Percentiles rank a stretch among this genome's conserved stretches.
These are phyloP conservation scores for Calocera cornea DNA, from an alignment of 768 basidiomycete genomes.

Conservation along the genomic window DNA sequence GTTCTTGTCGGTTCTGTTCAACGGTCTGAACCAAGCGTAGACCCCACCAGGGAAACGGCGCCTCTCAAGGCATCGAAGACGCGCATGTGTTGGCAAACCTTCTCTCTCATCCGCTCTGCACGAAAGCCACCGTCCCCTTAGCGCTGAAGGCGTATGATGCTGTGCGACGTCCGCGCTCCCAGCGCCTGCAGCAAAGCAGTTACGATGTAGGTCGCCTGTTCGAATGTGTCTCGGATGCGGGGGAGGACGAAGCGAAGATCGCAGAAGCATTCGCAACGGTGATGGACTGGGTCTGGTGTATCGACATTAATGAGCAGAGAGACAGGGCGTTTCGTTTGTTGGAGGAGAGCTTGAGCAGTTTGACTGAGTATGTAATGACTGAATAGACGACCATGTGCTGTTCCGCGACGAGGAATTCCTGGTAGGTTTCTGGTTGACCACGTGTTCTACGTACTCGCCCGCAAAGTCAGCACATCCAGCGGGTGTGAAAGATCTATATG, in stretches of 20 bases:
- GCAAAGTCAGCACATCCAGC: too few species aligned
- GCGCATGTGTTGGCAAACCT: slow-evolving; percentile 28
- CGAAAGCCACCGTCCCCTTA: slow-evolving; percentile 14
- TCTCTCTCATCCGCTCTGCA: slow-evolving; percentile 32
- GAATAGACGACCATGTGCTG: not conserved
- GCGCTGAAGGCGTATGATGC: slow-evolving; percentile 22
- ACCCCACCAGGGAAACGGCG: slow-evolving; percentile 46
- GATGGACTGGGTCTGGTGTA: slow-evolving; percentile 49
- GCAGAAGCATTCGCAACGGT: slow-evolving; percentile 33
- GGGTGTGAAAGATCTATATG: too few species aligned
- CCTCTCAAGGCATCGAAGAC: slow-evolving; percentile 44
- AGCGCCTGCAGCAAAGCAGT: slow-evolving; percentile 18
- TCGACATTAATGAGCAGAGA: slow-evolving; percentile 8
- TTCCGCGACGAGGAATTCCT: too few species aligned
- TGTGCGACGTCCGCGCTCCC: slow-evolving; percentile 20
- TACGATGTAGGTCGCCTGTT: slow-evolving; percentile 18
- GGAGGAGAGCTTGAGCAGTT: not conserved
- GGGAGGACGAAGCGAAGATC: slow-evolving; percentile 32
- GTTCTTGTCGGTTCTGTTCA: not conserved
- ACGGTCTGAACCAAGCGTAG: not conserved
- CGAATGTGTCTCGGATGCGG: slow-evolving; percentile 25
- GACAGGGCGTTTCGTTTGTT: slow-evolving; percentile 7
- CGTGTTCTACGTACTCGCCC: too few species aligned
- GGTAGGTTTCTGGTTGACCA: too few species aligned
- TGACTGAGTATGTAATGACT: not conserved